These are phyloP conservation scores for Flaveria linearis DNA, from an alignment of 129 eudicot species.

Conservation along the genomic window DNA sequence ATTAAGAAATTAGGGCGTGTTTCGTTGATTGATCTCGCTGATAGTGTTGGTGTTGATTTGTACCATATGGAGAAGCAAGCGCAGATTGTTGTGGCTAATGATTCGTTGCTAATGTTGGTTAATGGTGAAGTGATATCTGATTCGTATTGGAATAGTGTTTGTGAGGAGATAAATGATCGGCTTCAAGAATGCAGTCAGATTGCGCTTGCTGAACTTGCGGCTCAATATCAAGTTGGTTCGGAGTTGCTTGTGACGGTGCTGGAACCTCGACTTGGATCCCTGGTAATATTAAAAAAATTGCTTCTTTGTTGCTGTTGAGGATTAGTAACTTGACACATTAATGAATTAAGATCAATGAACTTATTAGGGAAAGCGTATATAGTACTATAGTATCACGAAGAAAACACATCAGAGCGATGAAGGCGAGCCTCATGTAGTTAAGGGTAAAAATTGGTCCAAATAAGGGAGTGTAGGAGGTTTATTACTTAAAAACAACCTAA, in stretches of 20 bases:
- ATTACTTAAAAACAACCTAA: too few species aligned
- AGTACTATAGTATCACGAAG: neutral
- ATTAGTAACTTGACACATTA: neutral
- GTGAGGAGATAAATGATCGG: constrained; percentile 88
- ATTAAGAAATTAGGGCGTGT: constrained; percentile 79
- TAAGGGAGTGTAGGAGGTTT: too few species aligned
- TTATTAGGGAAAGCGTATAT: neutral
- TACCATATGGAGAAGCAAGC: constrained; percentile 96
- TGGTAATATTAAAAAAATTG: constrained; percentile 43
- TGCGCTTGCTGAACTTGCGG: constrained; percentile 92
- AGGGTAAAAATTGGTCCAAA: too few species aligned
- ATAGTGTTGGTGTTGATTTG: constrained; percentile 78
- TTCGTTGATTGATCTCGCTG: constrained; percentile 85
- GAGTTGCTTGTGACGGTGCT: constrained; percentile 65
- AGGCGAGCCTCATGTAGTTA: too few species aligned
- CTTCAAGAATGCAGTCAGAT: constrained; percentile 97
- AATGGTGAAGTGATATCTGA: constrained; percentile 86
- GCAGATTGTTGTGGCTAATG: constrained; percentile 59
- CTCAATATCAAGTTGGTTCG: constrained; percentile 87
- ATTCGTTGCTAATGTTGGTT: constrained; percentile 62
- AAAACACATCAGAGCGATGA: too few species aligned
- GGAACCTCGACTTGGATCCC: constrained; percentile 82
- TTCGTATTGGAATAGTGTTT: constrained; percentile 78
- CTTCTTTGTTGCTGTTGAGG: neutral
- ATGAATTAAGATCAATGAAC: neutral